These are phyloP conservation scores for Scheffersomyces illinoinensis DNA, from an alignment of 1,139 yeast species.

Conservation along the genomic window DNA sequence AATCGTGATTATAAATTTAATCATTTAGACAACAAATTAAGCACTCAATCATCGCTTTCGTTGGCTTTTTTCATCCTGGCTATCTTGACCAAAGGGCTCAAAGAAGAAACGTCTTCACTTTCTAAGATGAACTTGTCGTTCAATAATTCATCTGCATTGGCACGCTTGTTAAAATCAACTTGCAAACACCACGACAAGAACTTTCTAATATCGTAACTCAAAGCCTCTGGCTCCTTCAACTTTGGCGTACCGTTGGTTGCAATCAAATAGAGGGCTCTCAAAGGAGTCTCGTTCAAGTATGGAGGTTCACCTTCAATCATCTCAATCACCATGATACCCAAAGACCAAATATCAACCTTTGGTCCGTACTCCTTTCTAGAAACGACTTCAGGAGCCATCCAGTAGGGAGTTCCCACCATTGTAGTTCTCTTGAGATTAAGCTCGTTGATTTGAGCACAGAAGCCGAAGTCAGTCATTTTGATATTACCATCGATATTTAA, in stretches of 20 bases:
- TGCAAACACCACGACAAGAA: conserved; percentile 80
- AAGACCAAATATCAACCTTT: conserved; percentile 95
- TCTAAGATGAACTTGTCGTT: conserved; percentile 68
- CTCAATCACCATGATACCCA: conserved; percentile 96
- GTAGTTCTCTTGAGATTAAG: conserved; percentile 85
- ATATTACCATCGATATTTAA: conserved; percentile 83
- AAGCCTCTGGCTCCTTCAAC: conserved; percentile 82
- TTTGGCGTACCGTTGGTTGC: conserved; percentile 96
- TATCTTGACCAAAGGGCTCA: conserved; percentile 86
- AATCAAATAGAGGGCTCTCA: conserved; percentile 86
- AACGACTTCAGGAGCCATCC: conserved; percentile 99
- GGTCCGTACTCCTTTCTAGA: conserved; percentile 94
- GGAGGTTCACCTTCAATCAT: conserved; percentile 99
- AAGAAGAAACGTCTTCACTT: conserved; percentile 71
- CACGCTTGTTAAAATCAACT: conserved; percentile 84
- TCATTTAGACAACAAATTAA: not conserved
- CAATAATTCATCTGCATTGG: conserved; percentile 75
- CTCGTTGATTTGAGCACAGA: conserved; percentile 95
- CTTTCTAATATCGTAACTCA: conserved; percentile 63
- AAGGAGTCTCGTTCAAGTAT: conserved; percentile 90
- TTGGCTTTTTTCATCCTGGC: conserved; percentile 77
- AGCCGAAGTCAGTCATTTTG: conserved; percentile 86
- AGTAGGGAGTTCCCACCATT: conserved; percentile 99
- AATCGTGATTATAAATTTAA: not conserved
- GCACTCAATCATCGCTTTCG: conserved; percentile 38